Base-by-base conservation (phyloP, 164 flowering plant species). In the Kalanchoe fedtschenkoi region DNA sequence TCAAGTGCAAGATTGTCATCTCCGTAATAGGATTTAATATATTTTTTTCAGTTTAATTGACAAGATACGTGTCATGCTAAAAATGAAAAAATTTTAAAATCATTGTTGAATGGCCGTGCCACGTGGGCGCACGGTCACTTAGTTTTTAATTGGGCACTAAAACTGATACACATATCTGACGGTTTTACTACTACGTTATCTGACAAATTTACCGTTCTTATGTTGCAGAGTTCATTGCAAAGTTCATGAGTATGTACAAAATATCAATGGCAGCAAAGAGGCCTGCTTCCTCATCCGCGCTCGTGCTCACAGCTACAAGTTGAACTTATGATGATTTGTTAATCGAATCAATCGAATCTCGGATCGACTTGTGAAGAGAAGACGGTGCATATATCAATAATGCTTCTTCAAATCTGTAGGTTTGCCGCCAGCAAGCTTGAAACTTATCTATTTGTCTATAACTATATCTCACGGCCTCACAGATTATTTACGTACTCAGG, bases 211-310 rank as follows among this genome's bases (percentile, higher is more conserved):
- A 32, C 21, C 15, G 26, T 60, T 62, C 21, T 34, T 56, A 53
- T 55, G 63, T 28, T 51, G 3, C 84, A 86, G 88, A 83, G 70
- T 86, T 80, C 32, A 83, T 77, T 56, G 91, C 91, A 5, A 86
- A 76, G 59, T 83, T 83, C 76, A 83, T 85, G 88, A 83, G 86
- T 75, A 71, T 68, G 66, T 83, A 83, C 67, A 83, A 83, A 59
- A 35, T 44, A 56, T 44, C 33, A 7, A 30, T 41, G 39, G 26
- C 37, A 47, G 71, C 61, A 47, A 47, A 47, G 55, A 22, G 29
- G 24, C n/a, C n/a, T n/a, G 55, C 30, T 1, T 24, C 51, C 21
- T 6, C 26, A 21, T 46, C 56, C 13, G 32, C 32, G 17, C 6
- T 26, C 56, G 14, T 7, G 32, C n/a, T n/a, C n/a, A n/a, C n/a